phyloP scores from a whole-genome alignment of 1,284 basidiomycete species.

The Acaromyces ingoldii region DNA sequence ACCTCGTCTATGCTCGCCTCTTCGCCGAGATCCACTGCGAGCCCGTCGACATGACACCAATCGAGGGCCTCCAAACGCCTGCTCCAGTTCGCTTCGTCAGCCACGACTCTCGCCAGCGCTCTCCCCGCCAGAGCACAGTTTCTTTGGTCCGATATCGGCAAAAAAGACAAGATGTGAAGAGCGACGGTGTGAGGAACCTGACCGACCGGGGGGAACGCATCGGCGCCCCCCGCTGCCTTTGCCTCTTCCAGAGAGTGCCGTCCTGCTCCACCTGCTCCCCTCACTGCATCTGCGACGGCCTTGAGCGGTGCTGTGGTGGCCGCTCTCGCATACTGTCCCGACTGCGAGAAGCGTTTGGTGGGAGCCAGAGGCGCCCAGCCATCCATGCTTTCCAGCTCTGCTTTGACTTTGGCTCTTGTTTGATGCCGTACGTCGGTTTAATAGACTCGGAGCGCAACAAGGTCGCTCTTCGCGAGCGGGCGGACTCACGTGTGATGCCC shows the following conservation, averaged over 20 bases:
- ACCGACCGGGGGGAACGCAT: constrained; percentile 4
- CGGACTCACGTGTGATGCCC: too few species aligned
- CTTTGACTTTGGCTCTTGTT: too few species aligned
- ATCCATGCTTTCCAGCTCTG: too few species aligned
- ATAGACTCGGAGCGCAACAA: too few species aligned
- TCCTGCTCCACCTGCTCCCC: not conserved
- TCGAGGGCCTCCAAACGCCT: constrained; percentile 17
- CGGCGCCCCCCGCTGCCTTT: not conserved
- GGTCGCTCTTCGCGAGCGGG: too few species aligned
- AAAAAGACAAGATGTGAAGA: not conserved
- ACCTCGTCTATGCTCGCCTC: not conserved
- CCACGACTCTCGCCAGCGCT: constrained; percentile 27
- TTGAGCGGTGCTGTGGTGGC: not conserved
- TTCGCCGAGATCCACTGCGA: constrained; percentile 8
- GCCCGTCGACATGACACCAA: constrained; percentile 25
- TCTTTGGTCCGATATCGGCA: constrained; percentile 2
- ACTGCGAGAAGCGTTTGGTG: constrained; percentile 1
- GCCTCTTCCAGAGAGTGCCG: not conserved
- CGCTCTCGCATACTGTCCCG: constrained; percentile 5
- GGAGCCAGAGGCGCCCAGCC: constrained; percentile 8
- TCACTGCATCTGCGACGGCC: not conserved
- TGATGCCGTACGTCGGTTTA: too few species aligned
- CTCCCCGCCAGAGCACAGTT: constrained; percentile 8
- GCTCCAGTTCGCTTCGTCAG: constrained; percentile 33
- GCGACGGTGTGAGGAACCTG: constrained; percentile 1